Base-by-base conservation (phyloP, 2,329 filamentous ascomycete species). In the Chaetomiaceae sp. region DNA sequence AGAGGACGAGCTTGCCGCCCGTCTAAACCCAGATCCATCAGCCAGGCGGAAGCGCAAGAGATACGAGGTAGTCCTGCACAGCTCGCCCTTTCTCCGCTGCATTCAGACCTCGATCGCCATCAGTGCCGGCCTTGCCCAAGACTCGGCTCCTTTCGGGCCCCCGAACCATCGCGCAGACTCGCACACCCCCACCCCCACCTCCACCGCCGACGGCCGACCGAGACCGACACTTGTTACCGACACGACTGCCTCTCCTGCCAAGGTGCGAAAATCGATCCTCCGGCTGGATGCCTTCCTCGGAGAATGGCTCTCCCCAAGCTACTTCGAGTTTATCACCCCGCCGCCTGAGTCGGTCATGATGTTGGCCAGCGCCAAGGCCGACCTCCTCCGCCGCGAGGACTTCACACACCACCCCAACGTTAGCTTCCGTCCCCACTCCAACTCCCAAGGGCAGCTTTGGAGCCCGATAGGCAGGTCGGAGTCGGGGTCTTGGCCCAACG, bases 301-400 rank as follows among this genome's bases (percentile, higher is more conserved):
- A 43, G 93, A 99, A 74, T 99, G 93, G 93, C 76, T 97, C 25
- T 88, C 87, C 2, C 89, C 90, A 1, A 86, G 91, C 63, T 99
- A 99, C 67, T 99, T 92, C 63, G 90, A 96, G 56, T 79, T 87
- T 46, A 96, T 96, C 57, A 92, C 87, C 0, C 88, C 90, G 3
- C 93, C 93, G 10, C 93, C 93, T 0, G 82, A 83, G 38, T 92
- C 89, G 3, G 81, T 85, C 4, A 79, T 93, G 70, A 95, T 99
- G 89, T 76, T 97, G 3, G 87, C 87, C 21, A 82, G 82, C 35
- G 92, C 93, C 25, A 97, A 96, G 68, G 87, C 88, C 8, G 89
- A 95, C 61, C 73, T 99, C 3, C 74, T 96, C 41, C 81, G 86
- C 48, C 80, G 85, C 39, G 87, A 88, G 50, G 86, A 93, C 60